These are phyloP conservation scores for Malus asiatica DNA, from an alignment of 306 rosid species.

Conservation along the genomic window DNA sequence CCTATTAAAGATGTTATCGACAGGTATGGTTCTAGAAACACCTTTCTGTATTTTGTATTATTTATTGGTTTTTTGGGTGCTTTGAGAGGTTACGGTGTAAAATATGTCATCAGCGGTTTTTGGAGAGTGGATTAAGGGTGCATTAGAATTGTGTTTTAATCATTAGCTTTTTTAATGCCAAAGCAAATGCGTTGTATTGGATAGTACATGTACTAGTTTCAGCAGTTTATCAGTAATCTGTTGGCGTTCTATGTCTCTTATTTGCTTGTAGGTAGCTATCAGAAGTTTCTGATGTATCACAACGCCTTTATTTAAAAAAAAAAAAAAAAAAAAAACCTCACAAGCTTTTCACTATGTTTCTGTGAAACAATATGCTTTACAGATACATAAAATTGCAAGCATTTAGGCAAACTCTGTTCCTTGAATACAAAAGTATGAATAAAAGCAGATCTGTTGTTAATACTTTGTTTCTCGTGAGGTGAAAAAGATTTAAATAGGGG, in stretches of 20 bases:
- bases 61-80: neutral
- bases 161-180: neutral
- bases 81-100: neutral
- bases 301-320: neutral
- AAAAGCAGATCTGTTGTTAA: neutral
- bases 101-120: neutral
- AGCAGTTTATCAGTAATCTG: neutral
- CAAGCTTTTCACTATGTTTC: no score
- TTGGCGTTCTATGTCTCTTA: neutral
- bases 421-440: no score
- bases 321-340: neutral
- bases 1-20: conserved; percentile 48
- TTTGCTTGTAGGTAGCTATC: neutral
- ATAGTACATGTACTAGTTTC: neutral
- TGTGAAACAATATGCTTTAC: no score
- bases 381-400: no score
- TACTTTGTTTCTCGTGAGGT: neutral
- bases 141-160: neutral
- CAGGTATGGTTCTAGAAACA: conserved; percentile 36
- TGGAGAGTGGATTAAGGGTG: neutral
- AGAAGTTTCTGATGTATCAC: neutral
- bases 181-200: neutral
- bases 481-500: neutral
- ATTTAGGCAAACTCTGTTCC: no score
- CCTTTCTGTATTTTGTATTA: neutral